Base-by-base conservation (phyloP, 2,329 filamentous ascomycete genomes). In the Esteya vermicola region DNA sequence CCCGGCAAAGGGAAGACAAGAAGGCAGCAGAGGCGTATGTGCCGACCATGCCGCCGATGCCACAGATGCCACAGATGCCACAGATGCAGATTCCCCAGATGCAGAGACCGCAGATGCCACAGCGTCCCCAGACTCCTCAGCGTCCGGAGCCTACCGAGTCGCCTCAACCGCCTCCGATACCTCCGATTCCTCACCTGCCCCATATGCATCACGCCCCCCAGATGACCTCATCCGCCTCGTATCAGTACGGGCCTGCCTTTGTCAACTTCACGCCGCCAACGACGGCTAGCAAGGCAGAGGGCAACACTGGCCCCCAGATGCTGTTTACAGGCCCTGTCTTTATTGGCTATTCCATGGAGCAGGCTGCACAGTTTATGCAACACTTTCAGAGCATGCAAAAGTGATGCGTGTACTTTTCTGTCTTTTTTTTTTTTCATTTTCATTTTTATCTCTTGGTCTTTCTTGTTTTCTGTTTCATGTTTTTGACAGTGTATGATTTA, bases 251-350 rank as follows among this genome's bases (percentile, higher is more conserved):
- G 46, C 72, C 73, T 18, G 55, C 68, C 1, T 75, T 77, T 41
- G 58, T 78, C 49, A 69, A 69, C 47, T 27, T 46, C 12, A 39
- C 46, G 3, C 37, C 44, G 4, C 33, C 35, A 9, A 22, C 38
- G 4, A 30, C 25, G 13, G 21, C 40, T 14, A 25, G n/a, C 18
- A 27, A 33, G 13, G 14, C 33, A 9, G 38, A 18, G 33, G 30
- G 27, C n/a, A n/a, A n/a, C 7, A 19, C 23, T 12, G 35, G 22
- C 7, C 41, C 83, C 9, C 79, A 81, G 50, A 81, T 95, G 72
- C 67, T 93, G 0, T 94, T 95, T 54, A 93, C 84, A 9, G 89
- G 89, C 0, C 89, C 89, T 0, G 86, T 95, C 0, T 95, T 95
- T 53, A 85, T 96, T 51, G 89, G 89, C 0, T 95, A 94, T 52